Percentiles rank a stretch among this genome's conserved stretches.
phyloP scores from a whole-genome alignment of 768 basidiomycete species.

The Lactarius sanguifluus region DNA sequence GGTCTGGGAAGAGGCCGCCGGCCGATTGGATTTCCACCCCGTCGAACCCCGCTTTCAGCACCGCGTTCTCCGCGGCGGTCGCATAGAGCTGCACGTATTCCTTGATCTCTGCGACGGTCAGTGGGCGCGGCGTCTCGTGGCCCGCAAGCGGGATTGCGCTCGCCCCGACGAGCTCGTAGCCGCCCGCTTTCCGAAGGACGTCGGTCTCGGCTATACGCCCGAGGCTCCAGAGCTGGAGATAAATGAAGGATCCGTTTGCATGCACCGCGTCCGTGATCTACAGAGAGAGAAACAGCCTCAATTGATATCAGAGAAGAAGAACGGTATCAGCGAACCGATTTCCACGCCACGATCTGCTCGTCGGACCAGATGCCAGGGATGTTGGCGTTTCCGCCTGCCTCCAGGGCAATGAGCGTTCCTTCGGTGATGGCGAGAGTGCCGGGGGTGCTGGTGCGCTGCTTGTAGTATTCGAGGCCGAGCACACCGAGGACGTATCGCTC shows the following conservation, averaged over 20 bases:
- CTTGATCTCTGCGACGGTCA: conserved; percentile 49
- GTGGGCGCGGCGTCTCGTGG: conserved; percentile 38
- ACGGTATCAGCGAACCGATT: conserved; percentile 39
- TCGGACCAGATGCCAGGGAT: conserved; percentile 51
- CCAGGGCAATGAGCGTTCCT: conserved; percentile 51
- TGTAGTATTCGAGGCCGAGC: conserved; percentile 46
- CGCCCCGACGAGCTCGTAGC: neutral
- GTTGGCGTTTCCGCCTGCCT: conserved; percentile 47
- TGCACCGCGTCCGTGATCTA: conserved; percentile 42
- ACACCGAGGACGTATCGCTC: conserved; percentile 38
- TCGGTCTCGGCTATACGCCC: conserved; percentile 39
- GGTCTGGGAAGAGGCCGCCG: conserved; percentile 38
- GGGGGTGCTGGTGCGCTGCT: conserved; percentile 45
- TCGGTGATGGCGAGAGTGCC: conserved; percentile 61
- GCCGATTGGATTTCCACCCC: conserved; percentile 36
- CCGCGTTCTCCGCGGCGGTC: conserved; percentile 31
- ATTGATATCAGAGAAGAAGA: neutral
- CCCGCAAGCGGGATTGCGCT: neutral
- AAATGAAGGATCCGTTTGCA: conserved; percentile 44
- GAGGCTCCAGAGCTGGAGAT: conserved; percentile 50
- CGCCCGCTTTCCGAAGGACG: neutral
- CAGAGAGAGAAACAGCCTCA: neutral
- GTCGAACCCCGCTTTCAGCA: conserved; percentile 36
- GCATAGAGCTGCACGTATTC: conserved; percentile 52
- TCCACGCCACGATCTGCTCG: conserved; percentile 56